Evolutionary conservation across 2,329 filamentous ascomycete genomes (phyloP).

Genomic region (Sarocladiaceae sp.): DNA sequence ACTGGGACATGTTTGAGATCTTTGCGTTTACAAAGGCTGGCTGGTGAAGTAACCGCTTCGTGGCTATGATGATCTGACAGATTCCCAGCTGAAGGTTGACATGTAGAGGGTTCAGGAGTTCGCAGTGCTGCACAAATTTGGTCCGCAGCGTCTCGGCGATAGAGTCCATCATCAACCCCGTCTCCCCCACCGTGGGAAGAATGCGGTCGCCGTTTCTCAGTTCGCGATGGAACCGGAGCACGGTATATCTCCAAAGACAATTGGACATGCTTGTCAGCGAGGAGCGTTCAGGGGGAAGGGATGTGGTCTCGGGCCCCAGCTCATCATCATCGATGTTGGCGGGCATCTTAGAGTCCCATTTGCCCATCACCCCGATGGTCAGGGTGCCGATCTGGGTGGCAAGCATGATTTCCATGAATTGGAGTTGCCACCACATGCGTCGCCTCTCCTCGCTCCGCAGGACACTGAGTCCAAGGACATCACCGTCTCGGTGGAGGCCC

Average conservation of each 20-base stretch:
- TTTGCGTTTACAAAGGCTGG: neutral
- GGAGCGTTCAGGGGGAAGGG: conserved; percentile 8
- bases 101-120: conserved; percentile 6
- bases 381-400: conserved; percentile 12
- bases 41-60: neutral
- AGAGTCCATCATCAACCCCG: neutral
- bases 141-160: neutral
- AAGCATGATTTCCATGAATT: conserved; percentile 11
- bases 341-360: conserved; percentile 12
- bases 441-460: conserved; percentile 14
- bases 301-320: neutral
- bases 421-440: conserved; percentile 16
- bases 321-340: conserved; percentile 11
- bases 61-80: neutral
- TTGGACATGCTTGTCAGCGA: conserved; percentile 4
- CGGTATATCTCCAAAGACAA: conserved; percentile 3
- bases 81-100: conserved; percentile 5
- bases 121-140: conserved; percentile 7
- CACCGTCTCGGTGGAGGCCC: conserved; percentile 15
- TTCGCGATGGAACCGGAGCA: neutral
- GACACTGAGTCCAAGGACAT: conserved; percentile 9
- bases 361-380: conserved; percentile 8
- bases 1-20: neutral
- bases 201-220: neutral
- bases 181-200: neutral